These are phyloP conservation scores for Quercus dentata DNA, from an alignment of 306 rosid genomes.

Conservation along the genomic window DNA sequence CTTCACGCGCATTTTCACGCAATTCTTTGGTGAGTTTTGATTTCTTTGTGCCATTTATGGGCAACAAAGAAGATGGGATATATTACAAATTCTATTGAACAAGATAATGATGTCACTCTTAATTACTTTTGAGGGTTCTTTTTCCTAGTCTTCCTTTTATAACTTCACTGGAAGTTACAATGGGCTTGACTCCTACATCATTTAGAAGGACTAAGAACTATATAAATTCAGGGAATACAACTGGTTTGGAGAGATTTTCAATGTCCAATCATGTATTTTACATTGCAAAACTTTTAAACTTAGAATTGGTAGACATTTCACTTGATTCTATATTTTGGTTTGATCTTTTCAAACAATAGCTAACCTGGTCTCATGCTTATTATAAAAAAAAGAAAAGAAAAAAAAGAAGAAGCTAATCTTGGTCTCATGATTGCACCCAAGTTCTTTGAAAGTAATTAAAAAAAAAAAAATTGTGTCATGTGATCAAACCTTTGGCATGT, in stretches of 20 bases:
- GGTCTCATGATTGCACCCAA: too few species aligned
- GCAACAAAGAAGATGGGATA: too few species aligned
- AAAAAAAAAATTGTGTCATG: too few species aligned
- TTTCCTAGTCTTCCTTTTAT: background rate
- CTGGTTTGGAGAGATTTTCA: background rate
- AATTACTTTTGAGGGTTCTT: background rate
- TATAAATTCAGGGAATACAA: background rate
- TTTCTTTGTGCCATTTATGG: too few species aligned
- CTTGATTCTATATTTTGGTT: too few species aligned
- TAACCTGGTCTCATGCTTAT: background rate
- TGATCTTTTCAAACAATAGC: background rate
- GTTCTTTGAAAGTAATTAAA: too few species aligned
- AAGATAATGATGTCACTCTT: slow-evolving; percentile 3
- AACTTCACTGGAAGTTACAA: background rate
- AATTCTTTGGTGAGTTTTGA: slow-evolving; percentile 28
- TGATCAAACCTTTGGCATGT: too few species aligned
- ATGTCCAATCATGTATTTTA: background rate
- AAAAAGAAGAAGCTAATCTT: too few species aligned
- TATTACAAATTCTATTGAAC: too few species aligned
- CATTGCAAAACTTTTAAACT: background rate
- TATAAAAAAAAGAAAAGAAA: too few species aligned
- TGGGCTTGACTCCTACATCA: background rate
- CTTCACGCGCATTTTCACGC: slow-evolving; percentile 97
- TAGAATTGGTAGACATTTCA: background rate
- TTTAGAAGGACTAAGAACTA: too few species aligned